phyloP scores from a whole-genome alignment of 441 rosid genomes.

The Adansonia grandidieri region DNA sequence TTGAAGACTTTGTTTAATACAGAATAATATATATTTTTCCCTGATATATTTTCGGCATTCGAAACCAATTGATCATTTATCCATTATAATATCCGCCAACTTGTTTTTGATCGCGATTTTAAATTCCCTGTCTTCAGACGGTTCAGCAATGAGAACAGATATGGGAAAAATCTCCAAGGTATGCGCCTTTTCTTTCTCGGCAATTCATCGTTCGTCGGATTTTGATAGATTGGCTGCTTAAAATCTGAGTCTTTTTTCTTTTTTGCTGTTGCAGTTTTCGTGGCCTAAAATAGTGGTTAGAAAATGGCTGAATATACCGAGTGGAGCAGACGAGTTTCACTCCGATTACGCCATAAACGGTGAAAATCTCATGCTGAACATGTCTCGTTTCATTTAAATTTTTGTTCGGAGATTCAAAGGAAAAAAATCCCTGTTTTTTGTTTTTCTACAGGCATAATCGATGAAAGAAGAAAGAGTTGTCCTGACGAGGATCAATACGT shows the following conservation, averaged over 20 bases:
- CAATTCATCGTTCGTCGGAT: not conserved
- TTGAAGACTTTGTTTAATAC: not conserved
- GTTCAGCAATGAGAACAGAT: slow-evolving; percentile 50
- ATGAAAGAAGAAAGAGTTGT: slow-evolving; percentile 66
- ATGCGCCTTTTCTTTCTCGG: not conserved
- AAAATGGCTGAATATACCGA: slow-evolving; percentile 81
- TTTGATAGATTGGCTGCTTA: not conserved
- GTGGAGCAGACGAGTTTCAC: slow-evolving; percentile 65
- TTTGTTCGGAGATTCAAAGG: not conserved
- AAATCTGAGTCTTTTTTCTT: not conserved
- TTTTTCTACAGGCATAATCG: slow-evolving; percentile 32
- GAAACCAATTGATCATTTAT: not conserved
- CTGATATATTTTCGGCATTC: not conserved
- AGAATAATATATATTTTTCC: not conserved
- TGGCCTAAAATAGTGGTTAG: slow-evolving; percentile 76
- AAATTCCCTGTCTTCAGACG: slow-evolving; percentile 23
- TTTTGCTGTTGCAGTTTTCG: slow-evolving; percentile 46
- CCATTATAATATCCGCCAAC: slow-evolving; percentile 19
- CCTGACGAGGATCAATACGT: slow-evolving; percentile 56
- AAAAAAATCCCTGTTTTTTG: not conserved
- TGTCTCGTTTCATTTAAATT: not conserved
- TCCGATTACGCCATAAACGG: slow-evolving; percentile 70
- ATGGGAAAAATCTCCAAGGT: slow-evolving; percentile 64
- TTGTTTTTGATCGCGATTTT: slow-evolving; percentile 18
- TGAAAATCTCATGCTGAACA: slow-evolving; percentile 24